A percentile compares a stretch with the other conserved stretches of the same genome.
These are phyloP conservation scores for Datisca glomerata DNA, from an alignment of 306 rosid species.

Conservation along the genomic window DNA sequence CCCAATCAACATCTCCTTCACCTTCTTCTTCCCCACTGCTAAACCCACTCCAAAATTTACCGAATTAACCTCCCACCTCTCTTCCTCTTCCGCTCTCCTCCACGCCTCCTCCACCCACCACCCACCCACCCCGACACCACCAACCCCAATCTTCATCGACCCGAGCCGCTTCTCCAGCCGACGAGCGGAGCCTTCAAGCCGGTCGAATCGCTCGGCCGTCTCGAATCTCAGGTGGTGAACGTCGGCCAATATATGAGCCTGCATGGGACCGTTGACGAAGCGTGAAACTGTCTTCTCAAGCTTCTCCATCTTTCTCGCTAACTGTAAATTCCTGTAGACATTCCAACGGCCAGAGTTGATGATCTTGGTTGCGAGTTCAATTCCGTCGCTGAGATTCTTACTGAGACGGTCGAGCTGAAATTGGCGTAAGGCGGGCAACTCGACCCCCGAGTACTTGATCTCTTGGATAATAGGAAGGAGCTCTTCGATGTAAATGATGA, in stretches of 20 bases:
- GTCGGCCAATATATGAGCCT: constrained; percentile 64
- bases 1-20: constrained; percentile 42
- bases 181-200: constrained; percentile 23
- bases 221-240: constrained; percentile 47
- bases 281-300: constrained; percentile 45
- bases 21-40: constrained; percentile 50
- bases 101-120: constrained; percentile 62
- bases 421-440: constrained; percentile 43
- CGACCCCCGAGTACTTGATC: constrained; percentile 75
- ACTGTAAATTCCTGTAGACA: constrained; percentile 57
- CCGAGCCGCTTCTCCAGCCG: constrained; percentile 44
- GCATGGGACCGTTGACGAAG: constrained; percentile 49
- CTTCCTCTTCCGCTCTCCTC: constrained; percentile 40
- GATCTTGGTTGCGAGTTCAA: constrained; percentile 48
- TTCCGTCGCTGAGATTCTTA: constrained; percentile 40
- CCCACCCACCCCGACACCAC: constrained; percentile 22
- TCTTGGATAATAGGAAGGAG: constrained; percentile 50
- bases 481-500: constrained; percentile 15
- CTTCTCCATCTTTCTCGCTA: constrained; percentile 62
- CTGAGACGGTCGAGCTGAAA: constrained; percentile 55
- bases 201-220: constrained; percentile 46
- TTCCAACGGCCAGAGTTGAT: constrained; percentile 51
- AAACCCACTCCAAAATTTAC: constrained; percentile 38
- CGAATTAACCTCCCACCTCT: constrained; percentile 24
- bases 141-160: constrained; percentile 50